phyloP scores from a whole-genome alignment of 257 asterid species.

The Salvia hispanica region DNA sequence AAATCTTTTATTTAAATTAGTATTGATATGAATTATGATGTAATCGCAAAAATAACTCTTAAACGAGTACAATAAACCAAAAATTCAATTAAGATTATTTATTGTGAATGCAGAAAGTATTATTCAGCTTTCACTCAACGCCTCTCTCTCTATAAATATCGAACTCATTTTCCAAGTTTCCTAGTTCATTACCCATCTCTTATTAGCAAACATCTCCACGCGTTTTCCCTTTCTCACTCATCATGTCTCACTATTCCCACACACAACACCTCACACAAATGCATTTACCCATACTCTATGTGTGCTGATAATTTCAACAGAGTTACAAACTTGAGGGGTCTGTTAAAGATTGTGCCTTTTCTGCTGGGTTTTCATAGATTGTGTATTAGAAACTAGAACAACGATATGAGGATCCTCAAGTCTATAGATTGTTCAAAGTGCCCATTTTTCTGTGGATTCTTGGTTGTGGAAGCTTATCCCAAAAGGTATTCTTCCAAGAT shows the following conservation, averaged over 20 bases:
- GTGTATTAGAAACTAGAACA: conserved; percentile 5
- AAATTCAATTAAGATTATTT: too few species aligned
- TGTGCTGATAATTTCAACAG: conserved; percentile 23
- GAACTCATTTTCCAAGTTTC: too few species aligned
- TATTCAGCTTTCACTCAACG: conserved; percentile 30
- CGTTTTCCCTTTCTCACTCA: conserved; percentile 33
- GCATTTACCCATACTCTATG: conserved; percentile 11
- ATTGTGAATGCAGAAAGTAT: not conserved
- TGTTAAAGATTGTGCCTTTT: conserved; percentile 11
- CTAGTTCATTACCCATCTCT: conserved; percentile 6
- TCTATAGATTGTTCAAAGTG: conserved; percentile 55
- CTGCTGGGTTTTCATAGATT: not conserved
- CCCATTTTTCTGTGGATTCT: conserved; percentile 60
- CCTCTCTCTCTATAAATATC: conserved; percentile 13
- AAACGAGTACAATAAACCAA: too few species aligned
- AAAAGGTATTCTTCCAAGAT: conserved; percentile 96
- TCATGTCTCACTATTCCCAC: conserved; percentile 35
- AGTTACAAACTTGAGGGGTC: conserved; percentile 21
- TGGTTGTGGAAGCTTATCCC: conserved; percentile 93
- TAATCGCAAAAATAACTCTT: too few species aligned
- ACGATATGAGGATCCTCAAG: conserved; percentile 57
- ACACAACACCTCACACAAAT: conserved; percentile 7
- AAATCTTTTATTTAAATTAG: too few species aligned
- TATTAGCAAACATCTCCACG: conserved; percentile 17
- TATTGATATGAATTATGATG: too few species aligned